phyloP scores from a whole-genome alignment of 2,329 filamentous ascomycete species.

The Fusarium temperatum region DNA sequence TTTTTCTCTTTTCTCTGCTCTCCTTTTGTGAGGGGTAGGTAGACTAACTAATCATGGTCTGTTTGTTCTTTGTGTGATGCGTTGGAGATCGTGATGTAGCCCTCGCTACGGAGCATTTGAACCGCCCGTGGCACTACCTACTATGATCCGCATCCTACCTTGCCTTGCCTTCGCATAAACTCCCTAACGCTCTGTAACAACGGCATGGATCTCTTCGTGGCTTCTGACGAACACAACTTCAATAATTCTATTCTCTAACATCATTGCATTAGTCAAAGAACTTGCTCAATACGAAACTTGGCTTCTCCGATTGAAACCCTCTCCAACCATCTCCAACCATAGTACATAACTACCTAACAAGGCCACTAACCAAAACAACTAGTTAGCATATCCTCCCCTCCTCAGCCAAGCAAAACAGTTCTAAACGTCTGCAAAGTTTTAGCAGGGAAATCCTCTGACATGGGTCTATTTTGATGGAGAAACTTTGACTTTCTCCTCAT shows the following conservation, averaged over 20 bases:
- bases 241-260: not conserved
- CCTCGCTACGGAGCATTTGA: constrained; percentile 15
- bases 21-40: constrained; percentile 17
- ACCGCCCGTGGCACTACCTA: not conserved
- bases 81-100: constrained; percentile 20
- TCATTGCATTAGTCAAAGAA: not conserved
- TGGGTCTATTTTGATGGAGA: constrained; percentile 16
- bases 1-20: not conserved
- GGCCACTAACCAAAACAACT: not conserved
- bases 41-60: not conserved
- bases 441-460: not conserved
- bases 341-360: not conserved
- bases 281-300: not conserved
- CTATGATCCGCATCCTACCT: constrained; percentile 1
- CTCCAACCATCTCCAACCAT: constrained; percentile 4
- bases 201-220: not conserved
- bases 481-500: constrained; percentile 20
- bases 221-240: not conserved
- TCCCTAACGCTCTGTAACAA: not conserved
- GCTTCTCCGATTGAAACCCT: not conserved
- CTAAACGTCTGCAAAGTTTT: not conserved
- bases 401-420: not conserved
- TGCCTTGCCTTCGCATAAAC: not conserved
- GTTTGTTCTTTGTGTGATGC: not conserved
- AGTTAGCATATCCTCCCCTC: not conserved